phyloP scores from a whole-genome alignment of 2,329 filamentous ascomycete genomes.

The Verticillium isaacii region DNA sequence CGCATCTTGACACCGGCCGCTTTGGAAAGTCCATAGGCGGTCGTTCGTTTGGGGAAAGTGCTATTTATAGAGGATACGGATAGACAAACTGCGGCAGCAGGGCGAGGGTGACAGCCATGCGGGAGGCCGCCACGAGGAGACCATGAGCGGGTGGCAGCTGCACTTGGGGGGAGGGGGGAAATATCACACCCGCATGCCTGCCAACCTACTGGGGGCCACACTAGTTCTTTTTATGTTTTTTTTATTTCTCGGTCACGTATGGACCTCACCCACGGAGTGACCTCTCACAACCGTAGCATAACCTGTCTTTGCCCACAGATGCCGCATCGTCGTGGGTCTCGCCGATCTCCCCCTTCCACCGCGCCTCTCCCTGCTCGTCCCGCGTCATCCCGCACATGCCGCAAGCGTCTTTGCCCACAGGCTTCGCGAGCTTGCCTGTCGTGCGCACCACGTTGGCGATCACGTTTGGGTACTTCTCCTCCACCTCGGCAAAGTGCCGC shows the following conservation, averaged over 20 bases:
- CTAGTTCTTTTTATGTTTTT: neutral
- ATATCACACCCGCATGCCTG: neutral
- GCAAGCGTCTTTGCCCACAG: slow-evolving; percentile 42
- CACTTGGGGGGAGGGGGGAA: neutral
- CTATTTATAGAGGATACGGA: neutral
- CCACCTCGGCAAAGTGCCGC: slow-evolving; percentile 83
- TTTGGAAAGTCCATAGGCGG: slow-evolving; percentile 22
- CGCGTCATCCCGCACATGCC: slow-evolving; percentile 66
- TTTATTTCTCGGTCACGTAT: neutral
- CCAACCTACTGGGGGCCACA: neutral
- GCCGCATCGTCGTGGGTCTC: slow-evolving; percentile 22
- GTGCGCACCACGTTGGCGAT: slow-evolving; percentile 95
- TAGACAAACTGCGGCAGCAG: neutral
- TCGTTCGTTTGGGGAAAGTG: slow-evolving; percentile 1
- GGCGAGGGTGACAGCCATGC: slow-evolving; percentile 1
- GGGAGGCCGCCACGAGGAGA: slow-evolving; percentile 1
- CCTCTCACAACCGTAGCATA: slow-evolving; percentile 74
- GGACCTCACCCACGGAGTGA: slow-evolving; percentile 45
- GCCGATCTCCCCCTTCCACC: slow-evolving; percentile 58
- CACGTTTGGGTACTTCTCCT: slow-evolving; percentile 81
- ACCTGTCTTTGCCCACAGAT: slow-evolving; percentile 19
- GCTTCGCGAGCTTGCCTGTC: slow-evolving; percentile 68
- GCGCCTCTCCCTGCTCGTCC: slow-evolving; percentile 56
- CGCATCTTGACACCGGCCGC: slow-evolving; percentile 41
- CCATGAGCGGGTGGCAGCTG: neutral